phyloP scores from a whole-genome alignment of 345 rosid genomes.

The Euphorbia tirucalli region DNA sequence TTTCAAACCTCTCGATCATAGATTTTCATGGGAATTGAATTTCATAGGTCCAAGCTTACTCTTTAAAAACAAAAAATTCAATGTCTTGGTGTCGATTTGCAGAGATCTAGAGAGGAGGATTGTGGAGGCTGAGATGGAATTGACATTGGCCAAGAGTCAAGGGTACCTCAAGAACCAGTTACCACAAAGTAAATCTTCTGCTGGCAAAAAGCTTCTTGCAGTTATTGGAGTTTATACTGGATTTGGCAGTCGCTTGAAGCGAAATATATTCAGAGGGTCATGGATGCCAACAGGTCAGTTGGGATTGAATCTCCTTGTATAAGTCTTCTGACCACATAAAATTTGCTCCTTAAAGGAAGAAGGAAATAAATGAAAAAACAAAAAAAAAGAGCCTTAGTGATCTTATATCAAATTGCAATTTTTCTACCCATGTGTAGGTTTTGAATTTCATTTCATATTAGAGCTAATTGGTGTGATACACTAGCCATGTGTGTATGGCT shows the following conservation, averaged over 20 bases:
- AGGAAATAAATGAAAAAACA: neutral
- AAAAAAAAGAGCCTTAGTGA: neutral
- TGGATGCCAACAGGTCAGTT: conserved; percentile 92
- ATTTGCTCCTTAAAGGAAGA: neutral
- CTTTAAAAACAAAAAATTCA: no score
- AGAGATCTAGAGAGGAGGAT: conserved; percentile 91
- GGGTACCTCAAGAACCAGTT: conserved; percentile 61
- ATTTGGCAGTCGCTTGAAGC: conserved; percentile 76
- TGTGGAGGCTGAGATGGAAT: conserved; percentile 91
- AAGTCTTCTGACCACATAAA: neutral
- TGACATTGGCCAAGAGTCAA: conserved; percentile 90
- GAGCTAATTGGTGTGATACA: neutral
- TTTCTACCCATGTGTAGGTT: neutral
- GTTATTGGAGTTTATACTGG: conserved; percentile 97
- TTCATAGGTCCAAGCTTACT: neutral
- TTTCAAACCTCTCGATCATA: conserved; percentile 4
- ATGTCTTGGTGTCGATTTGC: conserved; percentile 7
- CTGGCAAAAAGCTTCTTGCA: conserved; percentile 65
- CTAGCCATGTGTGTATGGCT: neutral
- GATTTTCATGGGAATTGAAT: neutral
- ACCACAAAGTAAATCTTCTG: conserved; percentile 42
- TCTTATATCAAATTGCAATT: neutral
- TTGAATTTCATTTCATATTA: neutral
- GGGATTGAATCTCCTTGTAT: conserved; percentile 1
- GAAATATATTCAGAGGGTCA: conserved; percentile 76